Evolutionary conservation across 768 basidiomycete species (phyloP).

Genomic region (Suillus subluteus): DNA sequence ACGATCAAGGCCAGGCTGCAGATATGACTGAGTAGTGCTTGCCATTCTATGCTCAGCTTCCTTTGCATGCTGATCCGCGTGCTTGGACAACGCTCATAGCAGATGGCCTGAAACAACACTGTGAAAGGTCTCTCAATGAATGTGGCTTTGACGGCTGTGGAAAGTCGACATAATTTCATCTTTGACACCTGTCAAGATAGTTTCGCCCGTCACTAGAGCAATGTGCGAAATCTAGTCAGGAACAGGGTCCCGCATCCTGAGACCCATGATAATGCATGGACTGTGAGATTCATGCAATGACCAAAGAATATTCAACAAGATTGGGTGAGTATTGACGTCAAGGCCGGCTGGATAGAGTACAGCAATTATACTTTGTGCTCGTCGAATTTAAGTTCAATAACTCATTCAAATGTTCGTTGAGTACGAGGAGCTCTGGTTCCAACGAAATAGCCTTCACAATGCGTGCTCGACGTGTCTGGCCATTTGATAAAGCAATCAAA

Average conservation of each 20-base stretch:
- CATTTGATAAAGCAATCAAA: slow-evolving; percentile 84
- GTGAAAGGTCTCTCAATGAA: no score
- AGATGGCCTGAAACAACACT: no score
- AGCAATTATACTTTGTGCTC: not conserved
- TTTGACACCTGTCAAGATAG: slow-evolving; percentile 55
- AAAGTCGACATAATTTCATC: slow-evolving; percentile 46
- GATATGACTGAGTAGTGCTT: not conserved
- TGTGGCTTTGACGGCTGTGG: no score
- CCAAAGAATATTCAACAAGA: slow-evolving; percentile 58
- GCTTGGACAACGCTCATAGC: no score
- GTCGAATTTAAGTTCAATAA: slow-evolving; percentile 16
- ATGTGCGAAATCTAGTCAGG: slow-evolving; percentile 78
- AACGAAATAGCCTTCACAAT: slow-evolving; percentile 77
- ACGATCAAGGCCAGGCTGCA: not conserved
- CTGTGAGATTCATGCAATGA: slow-evolving; percentile 47
- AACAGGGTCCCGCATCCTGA: slow-evolving; percentile 70
- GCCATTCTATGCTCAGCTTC: no score
- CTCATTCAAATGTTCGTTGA: slow-evolving; percentile 91
- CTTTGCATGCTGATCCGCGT: no score
- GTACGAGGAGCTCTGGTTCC: slow-evolving; percentile 72
- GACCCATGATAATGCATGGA: slow-evolving; percentile 68
- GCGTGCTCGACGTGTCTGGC: slow-evolving; percentile 86
- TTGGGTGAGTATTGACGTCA: slow-evolving; percentile 62
- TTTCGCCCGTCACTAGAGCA: slow-evolving; percentile 52
- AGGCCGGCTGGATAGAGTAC: slow-evolving; percentile 65